Base-by-base conservation (phyloP, 139 green algal genomes). In the Coelastrella sp. region DNA sequence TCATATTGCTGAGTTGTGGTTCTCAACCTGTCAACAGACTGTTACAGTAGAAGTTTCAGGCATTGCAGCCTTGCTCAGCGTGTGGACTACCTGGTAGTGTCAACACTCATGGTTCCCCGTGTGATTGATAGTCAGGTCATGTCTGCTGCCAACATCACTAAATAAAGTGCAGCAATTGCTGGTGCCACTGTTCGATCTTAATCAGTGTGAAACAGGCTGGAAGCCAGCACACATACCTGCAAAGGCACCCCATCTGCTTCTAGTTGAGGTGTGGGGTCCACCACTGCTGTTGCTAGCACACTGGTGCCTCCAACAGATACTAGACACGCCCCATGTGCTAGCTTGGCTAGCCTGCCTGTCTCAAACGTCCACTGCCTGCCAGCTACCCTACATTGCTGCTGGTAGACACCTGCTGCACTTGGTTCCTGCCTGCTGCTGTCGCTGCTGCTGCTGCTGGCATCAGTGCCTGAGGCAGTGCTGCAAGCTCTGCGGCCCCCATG, bases 291-390 rank as follows among this genome's bases (percentile, higher is more conserved):
- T 20, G 92, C 90, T 64, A 98, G 91, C 89, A 98, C 92, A 4
- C 81, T 83, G 5, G 96, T 97, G 84, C 94, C 88, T 2, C 92
- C 95, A 3, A 88, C 58, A 19, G 76, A 86, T 58, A 92, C 90
- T 23, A 96, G 3, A 64, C 94, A 94, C 0, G 94, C 91, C 23
- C 96, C 96, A 74, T 96, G 91, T 3, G 96, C 95, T 61, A 97
- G 92, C 14, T 89, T 90, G 3, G 95, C 96, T 7, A 98, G 79
- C 60, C 92, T 93, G 20, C 95, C 95, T 20, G 93, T 94, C 89
- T 98, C 95, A 83, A 97, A 98, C 16, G 47, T 83, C 85, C 80
- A 94, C 8, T 32, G 54, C 14, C 57, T 85, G 68, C 88, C 91
- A 60, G 74, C 83, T 5, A 94, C 56, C 8, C 17, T 73, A 59